Percentiles rank a stretch among this genome's conserved stretches.
These are phyloP conservation scores for Lipomyces orientalis DNA, from an alignment of 805 yeast species.

Conservation along the genomic window DNA sequence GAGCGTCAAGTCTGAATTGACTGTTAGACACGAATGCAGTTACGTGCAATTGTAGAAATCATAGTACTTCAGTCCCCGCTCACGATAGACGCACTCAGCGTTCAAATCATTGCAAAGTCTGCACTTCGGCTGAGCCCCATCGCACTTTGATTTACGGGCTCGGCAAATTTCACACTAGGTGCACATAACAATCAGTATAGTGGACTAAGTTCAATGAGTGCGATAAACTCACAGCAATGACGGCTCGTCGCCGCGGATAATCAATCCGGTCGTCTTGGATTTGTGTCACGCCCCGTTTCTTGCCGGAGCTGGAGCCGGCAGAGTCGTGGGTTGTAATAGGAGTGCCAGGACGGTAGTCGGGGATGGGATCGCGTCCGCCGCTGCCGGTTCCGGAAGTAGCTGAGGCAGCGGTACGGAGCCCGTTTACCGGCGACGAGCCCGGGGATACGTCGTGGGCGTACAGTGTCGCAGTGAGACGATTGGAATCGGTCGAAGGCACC, in stretches of 20 bases:
- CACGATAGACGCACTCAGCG: conserved; percentile 33
- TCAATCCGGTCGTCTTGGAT: conserved; percentile 19
- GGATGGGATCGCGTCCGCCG: background rate
- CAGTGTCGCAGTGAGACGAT: background rate
- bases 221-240: conserved; percentile 25
- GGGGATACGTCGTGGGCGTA: background rate
- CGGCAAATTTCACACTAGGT: conserved; percentile 30
- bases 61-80: conserved; percentile 21
- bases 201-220: background rate
- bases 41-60: background rate
- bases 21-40: conserved; percentile 4
- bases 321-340: background rate
- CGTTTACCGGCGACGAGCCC: conserved; percentile 4
- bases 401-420: conserved; percentile 4
- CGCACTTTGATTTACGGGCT: conserved; percentile 31
- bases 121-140: conserved; percentile 32
- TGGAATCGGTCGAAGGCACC: no score
- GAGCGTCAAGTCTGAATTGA: conserved; percentile 24
- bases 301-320: background rate
- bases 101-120: conserved; percentile 26
- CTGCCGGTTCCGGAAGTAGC: background rate
- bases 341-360: background rate
- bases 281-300: background rate
- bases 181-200: background rate
- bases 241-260: conserved; percentile 28